Evolutionary conservation across 2,329 filamentous ascomycete species (phyloP).

Genomic region (Thelonectria rubi): DNA sequence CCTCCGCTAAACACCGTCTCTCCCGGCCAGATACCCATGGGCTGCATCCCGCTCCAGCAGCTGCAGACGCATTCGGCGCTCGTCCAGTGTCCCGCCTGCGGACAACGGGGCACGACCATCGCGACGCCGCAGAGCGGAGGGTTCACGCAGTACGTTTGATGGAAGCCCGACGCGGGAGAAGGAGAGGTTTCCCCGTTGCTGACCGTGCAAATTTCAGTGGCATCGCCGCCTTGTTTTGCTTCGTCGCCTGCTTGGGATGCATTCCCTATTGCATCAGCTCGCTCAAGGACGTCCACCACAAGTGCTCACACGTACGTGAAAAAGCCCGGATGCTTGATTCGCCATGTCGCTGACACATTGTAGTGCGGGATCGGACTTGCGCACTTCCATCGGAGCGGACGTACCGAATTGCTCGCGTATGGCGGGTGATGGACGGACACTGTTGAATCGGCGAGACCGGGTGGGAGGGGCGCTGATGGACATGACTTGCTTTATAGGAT

Average conservation of each 20-base stretch:
- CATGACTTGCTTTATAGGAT: too few relatives aligned
- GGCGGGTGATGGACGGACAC: slow-evolving; percentile 7
- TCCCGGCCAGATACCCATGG: slow-evolving; percentile 8
- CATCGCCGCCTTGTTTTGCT: slow-evolving; percentile 31
- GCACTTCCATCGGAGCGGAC: slow-evolving; percentile 34
- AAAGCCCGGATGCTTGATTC: neutral
- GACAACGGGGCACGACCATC: slow-evolving; percentile 21
- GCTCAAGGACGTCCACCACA: slow-evolving; percentile 37
- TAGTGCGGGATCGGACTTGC: slow-evolving; percentile 36
- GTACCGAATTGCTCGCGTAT: slow-evolving; percentile 31
- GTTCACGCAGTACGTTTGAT: slow-evolving; percentile 35
- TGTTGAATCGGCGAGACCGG: too few relatives aligned
- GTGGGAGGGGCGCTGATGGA: too few relatives aligned
- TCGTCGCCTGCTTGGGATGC: slow-evolving; percentile 34
- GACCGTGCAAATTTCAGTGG: too few relatives aligned
- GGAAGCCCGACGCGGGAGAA: too few relatives aligned
- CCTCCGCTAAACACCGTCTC: neutral
- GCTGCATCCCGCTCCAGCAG: slow-evolving; percentile 26
- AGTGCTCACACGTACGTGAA: slow-evolving; percentile 33
- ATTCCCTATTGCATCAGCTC: slow-evolving; percentile 32
- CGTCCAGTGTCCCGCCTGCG: slow-evolving; percentile 35
- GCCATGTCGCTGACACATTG: neutral
- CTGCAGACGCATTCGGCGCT: slow-evolving; percentile 29
- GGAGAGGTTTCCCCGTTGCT: too few relatives aligned
- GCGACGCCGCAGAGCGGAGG: slow-evolving; percentile 23